Percentiles rank a stretch among this genome's conserved stretches.
Conservation (phyloP, 2,329 filamentous ascomycete species). For the Graphiopsis chlorocephala region DNA sequence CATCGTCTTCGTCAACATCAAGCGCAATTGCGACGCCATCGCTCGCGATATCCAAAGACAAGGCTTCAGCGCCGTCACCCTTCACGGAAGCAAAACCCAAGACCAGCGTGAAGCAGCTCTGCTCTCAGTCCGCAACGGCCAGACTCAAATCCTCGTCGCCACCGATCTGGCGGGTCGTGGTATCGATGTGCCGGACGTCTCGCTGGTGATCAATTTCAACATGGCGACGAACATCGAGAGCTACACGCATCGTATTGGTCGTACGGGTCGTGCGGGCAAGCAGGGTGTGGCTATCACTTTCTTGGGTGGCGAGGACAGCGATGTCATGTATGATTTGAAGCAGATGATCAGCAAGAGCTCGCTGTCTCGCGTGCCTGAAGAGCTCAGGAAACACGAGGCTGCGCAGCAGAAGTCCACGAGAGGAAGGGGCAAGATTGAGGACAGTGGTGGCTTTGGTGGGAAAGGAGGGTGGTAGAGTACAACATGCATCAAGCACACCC, state of each 20-base stretch:
- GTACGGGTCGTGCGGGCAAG: slow-evolving; percentile 96
- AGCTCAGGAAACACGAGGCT: slow-evolving; percentile 82
- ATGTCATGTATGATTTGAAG: slow-evolving; percentile 86
- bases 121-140: slow-evolving; percentile 74
- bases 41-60: slow-evolving; percentile 91
- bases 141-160: slow-evolving; percentile 84
- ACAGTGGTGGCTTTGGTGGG: slow-evolving; percentile 35
- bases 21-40: slow-evolving; percentile 94
- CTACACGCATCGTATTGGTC: slow-evolving; percentile 94
- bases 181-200: slow-evolving; percentile 96
- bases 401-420: slow-evolving; percentile 69
- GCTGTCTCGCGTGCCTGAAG: slow-evolving; percentile 86
- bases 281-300: slow-evolving; percentile 95
- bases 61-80: slow-evolving; percentile 84
- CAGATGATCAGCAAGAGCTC: slow-evolving; percentile 92
- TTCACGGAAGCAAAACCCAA: slow-evolving; percentile 95
- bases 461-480: slow-evolving; percentile 33
- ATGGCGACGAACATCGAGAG: slow-evolving; percentile 91
- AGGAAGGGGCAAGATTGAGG: slow-evolving; percentile 33
- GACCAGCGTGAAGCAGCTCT: slow-evolving; percentile 95
- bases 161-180: slow-evolving; percentile 94
- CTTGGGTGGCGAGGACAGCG: slow-evolving; percentile 82
- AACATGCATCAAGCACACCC: background rate
- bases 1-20: slow-evolving; percentile 99
- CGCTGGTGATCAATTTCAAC: slow-evolving; percentile 96